Percentiles rank a stretch among this genome's conserved stretches.
phyloP scores from a whole-genome alignment of 257 asterid species.

The Capsicum pubescens region DNA sequence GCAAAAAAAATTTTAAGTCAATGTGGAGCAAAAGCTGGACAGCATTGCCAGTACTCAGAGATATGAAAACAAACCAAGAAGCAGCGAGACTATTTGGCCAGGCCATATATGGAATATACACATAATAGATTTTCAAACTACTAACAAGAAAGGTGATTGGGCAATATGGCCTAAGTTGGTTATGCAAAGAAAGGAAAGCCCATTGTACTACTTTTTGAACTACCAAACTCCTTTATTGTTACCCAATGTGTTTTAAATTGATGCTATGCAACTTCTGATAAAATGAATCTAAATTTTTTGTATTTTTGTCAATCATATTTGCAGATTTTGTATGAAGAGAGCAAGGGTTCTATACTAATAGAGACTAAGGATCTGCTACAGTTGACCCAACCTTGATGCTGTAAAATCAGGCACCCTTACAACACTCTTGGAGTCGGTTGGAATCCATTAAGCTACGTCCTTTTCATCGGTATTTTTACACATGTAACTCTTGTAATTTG shows the following conservation, averaged over 20 bases:
- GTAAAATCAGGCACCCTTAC: background rate
- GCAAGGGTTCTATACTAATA: background rate
- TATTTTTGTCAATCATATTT: background rate
- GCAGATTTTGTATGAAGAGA: constrained; percentile 15
- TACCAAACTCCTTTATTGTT: background rate
- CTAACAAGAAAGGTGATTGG: constrained; percentile 23
- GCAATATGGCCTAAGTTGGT: background rate
- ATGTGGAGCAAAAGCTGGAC: background rate
- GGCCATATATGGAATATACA: background rate
- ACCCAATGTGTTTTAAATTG: constrained; percentile 18
- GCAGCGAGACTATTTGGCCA: background rate
- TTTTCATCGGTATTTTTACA: background rate
- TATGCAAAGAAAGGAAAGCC: constrained; percentile 3
- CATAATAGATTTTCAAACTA: background rate
- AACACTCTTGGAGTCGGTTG: background rate
- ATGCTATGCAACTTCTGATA: background rate
- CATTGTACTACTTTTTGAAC: background rate
- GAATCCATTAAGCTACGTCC: background rate
- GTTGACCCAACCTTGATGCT: background rate
- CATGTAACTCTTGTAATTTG: background rate
- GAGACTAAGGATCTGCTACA: constrained; percentile 11
- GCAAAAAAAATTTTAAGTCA: background rate
- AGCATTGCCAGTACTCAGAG: background rate
- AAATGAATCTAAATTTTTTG: background rate
- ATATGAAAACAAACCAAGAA: background rate